phyloP scores from a whole-genome alignment of 371 early-diverging fungal species.

The Ordospora pajunii region DNA sequence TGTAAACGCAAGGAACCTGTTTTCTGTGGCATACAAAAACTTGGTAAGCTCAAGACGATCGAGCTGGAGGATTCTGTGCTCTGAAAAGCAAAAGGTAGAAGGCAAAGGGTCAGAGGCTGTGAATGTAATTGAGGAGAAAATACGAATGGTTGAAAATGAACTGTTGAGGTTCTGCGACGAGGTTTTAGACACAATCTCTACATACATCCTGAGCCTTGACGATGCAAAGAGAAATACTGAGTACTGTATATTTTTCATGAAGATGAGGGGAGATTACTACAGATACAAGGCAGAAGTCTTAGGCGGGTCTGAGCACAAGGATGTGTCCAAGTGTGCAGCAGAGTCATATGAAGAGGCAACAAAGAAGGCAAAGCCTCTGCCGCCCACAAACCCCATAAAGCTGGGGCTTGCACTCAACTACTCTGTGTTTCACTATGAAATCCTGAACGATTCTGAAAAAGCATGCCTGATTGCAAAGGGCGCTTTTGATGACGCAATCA shows the following conservation, averaged over 20 bases:
- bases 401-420: slow-evolving; percentile 97
- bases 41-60: slow-evolving; percentile 95
- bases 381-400: slow-evolving; percentile 93
- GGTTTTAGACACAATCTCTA: slow-evolving; percentile 78
- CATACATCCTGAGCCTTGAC: slow-evolving; percentile 74
- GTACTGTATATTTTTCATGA: slow-evolving; percentile 93
- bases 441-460: slow-evolving; percentile 89
- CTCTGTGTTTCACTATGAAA: slow-evolving; percentile 99
- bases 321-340: slow-evolving; percentile 71
- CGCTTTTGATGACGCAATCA: slow-evolving; percentile 98
- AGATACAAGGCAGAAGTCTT: slow-evolving; percentile 96
- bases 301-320: slow-evolving; percentile 72
- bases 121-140: slow-evolving; percentile 76
- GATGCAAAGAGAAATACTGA: slow-evolving; percentile 66
- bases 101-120: slow-evolving; percentile 69
- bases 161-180: slow-evolving; percentile 83
- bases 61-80: slow-evolving; percentile 94
- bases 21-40: slow-evolving; percentile 98
- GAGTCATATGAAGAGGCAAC: slow-evolving; percentile 89
- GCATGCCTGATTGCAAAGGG: slow-evolving; percentile 95
- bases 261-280: slow-evolving; percentile 99
- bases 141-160: slow-evolving; percentile 79
- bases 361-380: slow-evolving; percentile 79
- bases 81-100: slow-evolving; percentile 92
- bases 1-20: slow-evolving; percentile 89